Conservation (phyloP, 495 filamentous ascomycete genomes). For the Xylaria intraflava region DNA sequence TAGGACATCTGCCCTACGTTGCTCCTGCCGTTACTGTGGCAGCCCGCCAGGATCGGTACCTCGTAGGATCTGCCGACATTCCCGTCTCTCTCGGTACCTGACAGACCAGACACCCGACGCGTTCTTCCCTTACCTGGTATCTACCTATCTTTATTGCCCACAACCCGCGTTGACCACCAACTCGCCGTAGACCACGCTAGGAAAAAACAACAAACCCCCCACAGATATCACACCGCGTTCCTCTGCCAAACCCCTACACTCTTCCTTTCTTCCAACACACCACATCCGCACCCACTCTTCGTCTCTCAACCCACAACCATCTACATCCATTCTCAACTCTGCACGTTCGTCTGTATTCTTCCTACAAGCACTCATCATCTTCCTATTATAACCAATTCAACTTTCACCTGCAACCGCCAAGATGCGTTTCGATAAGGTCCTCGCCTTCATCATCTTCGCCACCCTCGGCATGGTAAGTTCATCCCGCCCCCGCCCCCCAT, state of each 20-base stretch:
- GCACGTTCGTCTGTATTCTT: neutral
- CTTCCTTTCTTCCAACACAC: constrained; percentile 2
- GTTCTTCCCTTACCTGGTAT: too few relatives aligned
- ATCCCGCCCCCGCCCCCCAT: neutral
- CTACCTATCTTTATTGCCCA: too few relatives aligned
- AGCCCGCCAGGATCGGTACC: too few relatives aligned
- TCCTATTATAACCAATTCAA: constrained; percentile 1
- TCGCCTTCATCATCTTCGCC: constrained; percentile 26
- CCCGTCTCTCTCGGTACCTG: too few relatives aligned
- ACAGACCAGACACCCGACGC: too few relatives aligned
- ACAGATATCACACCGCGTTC: constrained; percentile 5
- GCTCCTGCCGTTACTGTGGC: too few relatives aligned
- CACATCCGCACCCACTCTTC: neutral
- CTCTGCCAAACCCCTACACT: constrained; percentile 1
- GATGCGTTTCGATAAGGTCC: constrained; percentile 32
- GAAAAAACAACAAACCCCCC: constrained; percentile 11
- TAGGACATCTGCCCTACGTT: too few relatives aligned
- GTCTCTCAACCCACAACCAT: neutral
- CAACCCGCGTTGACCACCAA: constrained; percentile 1
- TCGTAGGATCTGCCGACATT: too few relatives aligned
- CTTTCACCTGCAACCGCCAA: constrained; percentile 11
- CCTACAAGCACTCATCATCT: constrained; percentile 10
- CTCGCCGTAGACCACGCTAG: too few relatives aligned
- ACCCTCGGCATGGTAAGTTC: constrained; percentile 38
- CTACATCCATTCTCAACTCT: neutral